A percentile compares a stretch with the other conserved stretches of the same genome.
Evolutionary conservation across 2,329 filamentous ascomycete species (phyloP).

Genomic region (Penicillium sp.): DNA sequence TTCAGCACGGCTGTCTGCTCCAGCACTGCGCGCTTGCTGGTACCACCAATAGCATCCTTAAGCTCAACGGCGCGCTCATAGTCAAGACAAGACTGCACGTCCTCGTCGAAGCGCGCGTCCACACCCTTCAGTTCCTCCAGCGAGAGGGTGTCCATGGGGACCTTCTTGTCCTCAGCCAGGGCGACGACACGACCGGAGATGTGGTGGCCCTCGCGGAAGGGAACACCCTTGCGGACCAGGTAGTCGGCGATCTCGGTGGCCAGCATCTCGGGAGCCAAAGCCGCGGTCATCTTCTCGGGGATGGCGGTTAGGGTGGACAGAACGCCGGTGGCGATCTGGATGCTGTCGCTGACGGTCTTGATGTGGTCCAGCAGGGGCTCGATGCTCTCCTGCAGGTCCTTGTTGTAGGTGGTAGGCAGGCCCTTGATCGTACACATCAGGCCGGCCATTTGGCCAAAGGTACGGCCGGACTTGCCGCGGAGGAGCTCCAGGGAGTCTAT

Average conservation of each 20-base stretch:
- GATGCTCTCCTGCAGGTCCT: conserved; percentile 83
- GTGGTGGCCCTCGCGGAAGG: conserved; percentile 76
- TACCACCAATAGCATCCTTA: conserved; percentile 71
- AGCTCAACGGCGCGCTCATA: conserved; percentile 81
- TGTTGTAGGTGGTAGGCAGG: conserved; percentile 80
- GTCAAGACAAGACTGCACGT: conserved; percentile 67
- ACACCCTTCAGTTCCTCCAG: conserved; percentile 64
- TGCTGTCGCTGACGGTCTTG: conserved; percentile 74
- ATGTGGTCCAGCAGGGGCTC: conserved; percentile 82
- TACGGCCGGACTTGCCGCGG: conserved; percentile 69
- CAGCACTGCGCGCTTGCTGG: conserved; percentile 64
- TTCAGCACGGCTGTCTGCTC: conserved; percentile 64
- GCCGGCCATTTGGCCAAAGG: conserved; percentile 77
- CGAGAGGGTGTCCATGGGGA: conserved; percentile 65
- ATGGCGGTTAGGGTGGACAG: conserved; percentile 66
- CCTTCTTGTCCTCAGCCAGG: conserved; percentile 61
- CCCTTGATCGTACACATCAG: conserved; percentile 72
- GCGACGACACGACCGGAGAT: conserved; percentile 69
- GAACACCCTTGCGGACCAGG: conserved; percentile 53
- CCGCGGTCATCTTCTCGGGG: conserved; percentile 71
- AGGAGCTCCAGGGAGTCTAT: conserved; percentile 66
- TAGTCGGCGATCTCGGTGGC: conserved; percentile 54
- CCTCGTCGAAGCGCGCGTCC: conserved; percentile 64
- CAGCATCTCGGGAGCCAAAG: conserved; percentile 78
- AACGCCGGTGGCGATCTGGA: conserved; percentile 78